Base-by-base conservation (phyloP, 495 filamentous ascomycete species). In the Xylona heveae region DNA sequence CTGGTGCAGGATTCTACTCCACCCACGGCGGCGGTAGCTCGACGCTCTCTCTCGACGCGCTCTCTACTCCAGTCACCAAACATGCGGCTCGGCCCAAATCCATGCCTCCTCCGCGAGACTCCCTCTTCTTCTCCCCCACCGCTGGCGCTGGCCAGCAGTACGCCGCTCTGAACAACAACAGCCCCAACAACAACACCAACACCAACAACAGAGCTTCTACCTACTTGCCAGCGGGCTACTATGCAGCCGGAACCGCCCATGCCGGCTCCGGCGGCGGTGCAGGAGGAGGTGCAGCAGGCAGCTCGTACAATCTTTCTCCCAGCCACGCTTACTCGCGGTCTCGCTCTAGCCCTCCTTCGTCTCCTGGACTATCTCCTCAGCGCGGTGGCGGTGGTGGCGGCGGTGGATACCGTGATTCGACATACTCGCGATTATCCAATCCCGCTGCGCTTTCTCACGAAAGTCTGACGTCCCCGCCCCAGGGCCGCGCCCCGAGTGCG, bases 121-220 rank as follows among this genome's bases (percentile, higher is more conserved):
- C 66, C 24, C 65, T 97, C 3, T 97, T 97, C 65, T 97, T 90
- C 54, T 92, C 81, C 1, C 88, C 88, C 0, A 95, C 88, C 1
- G 85, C 85, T 1, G 70, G 66, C 13, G 51, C 51, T n/a, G 58
- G 52, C 18, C n/a, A n/a, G n/a, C n/a, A n/a, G n/a, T n/a, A n/a
- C n/a, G n/a, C n/a, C n/a, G n/a, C n/a, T n/a, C n/a, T n/a, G n/a
- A n/a, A n/a, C n/a, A n/a, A n/a, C n/a, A n/a, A n/a, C n/a, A n/a
- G 41, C 23, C 31, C 52, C 1, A 45, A 50, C 6, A 49, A 45
- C 15, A 46, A 62, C n/a, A 50, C 52, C 9, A 46, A 46, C 31
- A 39, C 47, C 23, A 42, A 45, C 34, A 66, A 81, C 57, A 60
- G 58, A 53, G 66, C 56, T 8, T 73, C 69, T 3, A 61, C 57